Evolutionary conservation across 208 protist genomes (phyloP).

Genomic region (Balamuthia mandrillaris): DNA sequence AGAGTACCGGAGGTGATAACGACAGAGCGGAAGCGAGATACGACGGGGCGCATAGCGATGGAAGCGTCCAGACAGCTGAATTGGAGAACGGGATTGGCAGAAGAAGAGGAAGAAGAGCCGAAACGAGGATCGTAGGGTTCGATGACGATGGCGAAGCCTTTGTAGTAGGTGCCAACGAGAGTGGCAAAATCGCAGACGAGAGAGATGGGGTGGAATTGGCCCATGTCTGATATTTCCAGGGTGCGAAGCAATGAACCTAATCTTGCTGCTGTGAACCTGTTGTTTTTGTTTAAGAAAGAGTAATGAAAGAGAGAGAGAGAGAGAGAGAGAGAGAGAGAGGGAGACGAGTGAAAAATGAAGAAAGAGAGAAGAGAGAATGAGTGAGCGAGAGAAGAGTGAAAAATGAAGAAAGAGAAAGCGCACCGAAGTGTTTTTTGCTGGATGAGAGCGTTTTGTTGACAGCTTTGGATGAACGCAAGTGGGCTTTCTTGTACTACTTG

Average conservation of each 20-base stretch:
- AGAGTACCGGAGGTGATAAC: constrained; percentile 73
- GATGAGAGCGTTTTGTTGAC: constrained; percentile 45
- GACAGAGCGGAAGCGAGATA: constrained; percentile 89
- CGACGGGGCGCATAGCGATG: constrained; percentile 91
- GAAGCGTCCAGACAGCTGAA: constrained; percentile 89
- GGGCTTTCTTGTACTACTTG: constrained; percentile 44
- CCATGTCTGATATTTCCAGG: constrained; percentile 89
- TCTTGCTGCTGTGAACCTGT: constrained; percentile 78
- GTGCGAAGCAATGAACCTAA: constrained; percentile 91
- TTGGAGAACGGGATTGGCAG: neutral
- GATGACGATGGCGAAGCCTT: constrained; percentile 85
- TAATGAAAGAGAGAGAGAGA: neutral
- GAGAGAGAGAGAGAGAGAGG: neutral
- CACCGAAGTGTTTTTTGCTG: constrained; percentile 24
- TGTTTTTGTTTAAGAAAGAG: constrained; percentile 39
- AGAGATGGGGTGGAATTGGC: constrained; percentile 84
- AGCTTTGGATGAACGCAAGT: constrained; percentile 39
- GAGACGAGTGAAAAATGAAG: neutral
- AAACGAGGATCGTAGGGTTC: constrained; percentile 75
- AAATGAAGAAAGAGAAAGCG: neutral
- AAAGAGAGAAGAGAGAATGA: neutral
- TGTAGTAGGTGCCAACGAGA: constrained; percentile 86
- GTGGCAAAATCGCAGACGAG: constrained; percentile 93
- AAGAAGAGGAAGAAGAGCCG: neutral
- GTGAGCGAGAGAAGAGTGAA: neutral